Conservation (phyloP, 1,284 basidiomycete species). For the Mrakiaceae sp. region DNA sequence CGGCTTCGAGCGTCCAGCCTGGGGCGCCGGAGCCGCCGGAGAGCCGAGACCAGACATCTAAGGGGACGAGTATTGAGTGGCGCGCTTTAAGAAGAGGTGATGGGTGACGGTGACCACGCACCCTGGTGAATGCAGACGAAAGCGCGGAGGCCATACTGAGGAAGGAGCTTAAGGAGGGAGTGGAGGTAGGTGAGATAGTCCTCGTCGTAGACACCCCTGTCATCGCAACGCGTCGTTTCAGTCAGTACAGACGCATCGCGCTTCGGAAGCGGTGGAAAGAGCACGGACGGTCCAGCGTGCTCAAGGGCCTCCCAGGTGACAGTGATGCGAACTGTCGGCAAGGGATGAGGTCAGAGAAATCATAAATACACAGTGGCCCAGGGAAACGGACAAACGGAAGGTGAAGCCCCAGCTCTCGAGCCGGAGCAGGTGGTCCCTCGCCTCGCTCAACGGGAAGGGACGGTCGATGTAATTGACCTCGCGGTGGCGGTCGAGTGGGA, state of each 20-base stretch:
- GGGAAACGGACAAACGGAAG: slow-evolving; percentile 47
- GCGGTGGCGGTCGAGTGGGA: background rate
- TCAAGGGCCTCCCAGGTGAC: slow-evolving; percentile 96
- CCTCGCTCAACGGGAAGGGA: slow-evolving; percentile 73
- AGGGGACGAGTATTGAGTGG: slow-evolving; percentile 50
- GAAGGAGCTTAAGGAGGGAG: slow-evolving; percentile 59
- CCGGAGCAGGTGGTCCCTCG: slow-evolving; percentile 66
- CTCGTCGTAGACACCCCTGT: slow-evolving; percentile 65
- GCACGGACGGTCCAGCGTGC: slow-evolving; percentile 70
- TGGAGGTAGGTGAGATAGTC: slow-evolving; percentile 76
- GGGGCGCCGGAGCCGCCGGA: slow-evolving; percentile 85
- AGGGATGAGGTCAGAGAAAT: background rate
- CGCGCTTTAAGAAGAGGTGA: slow-evolving; percentile 25
- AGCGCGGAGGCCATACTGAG: slow-evolving; percentile 65
- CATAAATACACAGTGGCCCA: no score
- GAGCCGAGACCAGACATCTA: slow-evolving; percentile 88
- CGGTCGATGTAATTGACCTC: slow-evolving; percentile 1
- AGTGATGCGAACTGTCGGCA: slow-evolving; percentile 58
- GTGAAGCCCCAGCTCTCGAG: slow-evolving; percentile 74
- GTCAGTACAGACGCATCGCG: no score
- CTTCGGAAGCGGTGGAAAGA: background rate
- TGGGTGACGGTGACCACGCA: background rate
- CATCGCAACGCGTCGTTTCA: no score
- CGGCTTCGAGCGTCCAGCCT: slow-evolving; percentile 74
- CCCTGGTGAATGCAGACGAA: slow-evolving; percentile 72